phyloP scores from a whole-genome alignment of 23 red algal species.

The Pyropia yezoensis region DNA sequence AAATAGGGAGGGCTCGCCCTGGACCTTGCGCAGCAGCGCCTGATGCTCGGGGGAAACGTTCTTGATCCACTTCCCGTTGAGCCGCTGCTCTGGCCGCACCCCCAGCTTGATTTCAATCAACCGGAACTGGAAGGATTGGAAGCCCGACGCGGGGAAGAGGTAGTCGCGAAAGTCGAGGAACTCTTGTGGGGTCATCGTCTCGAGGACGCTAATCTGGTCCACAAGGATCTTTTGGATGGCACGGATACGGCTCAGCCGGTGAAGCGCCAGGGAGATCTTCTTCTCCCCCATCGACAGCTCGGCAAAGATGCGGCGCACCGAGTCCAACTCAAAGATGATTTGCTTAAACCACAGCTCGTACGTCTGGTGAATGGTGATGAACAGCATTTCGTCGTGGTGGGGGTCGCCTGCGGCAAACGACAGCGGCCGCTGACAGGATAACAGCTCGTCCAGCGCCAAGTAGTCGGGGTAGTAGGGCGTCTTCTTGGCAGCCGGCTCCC shows the following conservation, averaged over 20 bases:
- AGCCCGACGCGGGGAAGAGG: conserved; percentile 93
- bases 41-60: conserved; percentile 61
- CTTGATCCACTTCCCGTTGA: conserved; percentile 64
- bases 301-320: conserved; percentile 63
- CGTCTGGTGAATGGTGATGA: conserved; percentile 97
- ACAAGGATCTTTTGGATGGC: conserved; percentile 88
- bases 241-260: conserved; percentile 78
- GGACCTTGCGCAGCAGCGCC: conserved; percentile 45
- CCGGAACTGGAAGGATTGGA: conserved; percentile 92
- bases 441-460: conserved; percentile 42
- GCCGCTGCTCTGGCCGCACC: conserved; percentile 55
- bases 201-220: conserved; percentile 86
- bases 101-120: conserved; percentile 90
- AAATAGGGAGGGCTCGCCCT: conserved; percentile 76
- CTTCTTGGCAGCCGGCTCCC: too few species aligned
- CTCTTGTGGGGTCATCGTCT: conserved; percentile 98
- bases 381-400: conserved; percentile 97
- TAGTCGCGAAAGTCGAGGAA: conserved; percentile 98
- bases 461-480: conserved; percentile 77
- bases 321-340: conserved; percentile 90
- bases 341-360: conserved; percentile 99
- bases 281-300: conserved; percentile 81
- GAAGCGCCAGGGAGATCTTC: conserved; percentile 70
- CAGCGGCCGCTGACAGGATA: conserved; percentile 67
- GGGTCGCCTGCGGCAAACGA: conserved; percentile 38